These are phyloP conservation scores for Rhizodiscina lignyota DNA, from an alignment of 495 filamentous ascomycete genomes.

Conservation along the genomic window DNA sequence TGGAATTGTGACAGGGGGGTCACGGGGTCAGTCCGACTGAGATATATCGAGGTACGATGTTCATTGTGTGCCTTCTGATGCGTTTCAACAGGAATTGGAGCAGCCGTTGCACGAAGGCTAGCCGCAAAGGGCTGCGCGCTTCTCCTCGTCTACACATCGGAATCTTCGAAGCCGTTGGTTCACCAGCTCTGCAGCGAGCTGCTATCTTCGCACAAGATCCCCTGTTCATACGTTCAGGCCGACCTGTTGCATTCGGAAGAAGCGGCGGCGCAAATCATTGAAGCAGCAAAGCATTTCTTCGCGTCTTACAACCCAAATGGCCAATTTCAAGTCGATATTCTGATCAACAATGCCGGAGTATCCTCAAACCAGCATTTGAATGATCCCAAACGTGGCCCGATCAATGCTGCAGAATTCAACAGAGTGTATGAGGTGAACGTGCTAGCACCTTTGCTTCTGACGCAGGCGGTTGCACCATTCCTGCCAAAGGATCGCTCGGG, in stretches of 20 bases:
- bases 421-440: slow-evolving; percentile 70
- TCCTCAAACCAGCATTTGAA: slow-evolving; percentile 41
- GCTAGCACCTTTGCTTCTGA: slow-evolving; percentile 65
- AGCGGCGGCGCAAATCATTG: slow-evolving; percentile 26
- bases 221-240: slow-evolving; percentile 36
- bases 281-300: slow-evolving; percentile 34
- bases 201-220: slow-evolving; percentile 19
- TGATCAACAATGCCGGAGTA: slow-evolving; percentile 80
- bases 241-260: slow-evolving; percentile 31
- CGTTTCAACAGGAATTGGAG: slow-evolving; percentile 56
- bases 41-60: neutral
- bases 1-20: slow-evolving; percentile 22
- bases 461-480: slow-evolving; percentile 50
- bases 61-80: neutral
- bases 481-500: slow-evolving; percentile 60
- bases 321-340: slow-evolving; percentile 62
- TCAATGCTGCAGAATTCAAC: slow-evolving; percentile 39
- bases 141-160: slow-evolving; percentile 26
- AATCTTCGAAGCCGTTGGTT: slow-evolving; percentile 21
- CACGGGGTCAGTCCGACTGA: too few relatives aligned
- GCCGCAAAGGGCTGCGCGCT: slow-evolving; percentile 28
- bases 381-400: slow-evolving; percentile 22
- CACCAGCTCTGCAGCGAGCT: slow-evolving; percentile 22
- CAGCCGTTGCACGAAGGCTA: slow-evolving; percentile 58
- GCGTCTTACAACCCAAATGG: slow-evolving; percentile 23